Percentiles rank a stretch among this genome's conserved stretches.
These are phyloP conservation scores for Synchytrium microbalum DNA, from an alignment of 371 early-diverging fungal genomes.

Conservation along the genomic window DNA sequence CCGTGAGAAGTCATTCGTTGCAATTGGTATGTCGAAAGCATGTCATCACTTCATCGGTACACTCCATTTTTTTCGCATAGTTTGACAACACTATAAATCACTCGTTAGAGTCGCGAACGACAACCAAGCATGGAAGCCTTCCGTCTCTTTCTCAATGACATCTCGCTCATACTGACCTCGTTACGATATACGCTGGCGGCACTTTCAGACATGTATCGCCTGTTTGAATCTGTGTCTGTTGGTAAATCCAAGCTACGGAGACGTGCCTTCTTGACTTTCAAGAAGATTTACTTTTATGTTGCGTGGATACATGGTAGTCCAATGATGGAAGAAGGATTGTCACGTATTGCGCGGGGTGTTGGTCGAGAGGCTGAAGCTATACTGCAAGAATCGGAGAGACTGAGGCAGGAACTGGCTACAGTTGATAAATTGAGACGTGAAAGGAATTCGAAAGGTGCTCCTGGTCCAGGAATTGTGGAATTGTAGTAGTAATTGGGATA, in stretches of 20 bases:
- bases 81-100: background rate
- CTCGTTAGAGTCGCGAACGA: background rate
- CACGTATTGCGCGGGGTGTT: background rate
- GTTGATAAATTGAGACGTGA: no score
- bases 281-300: background rate
- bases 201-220: slow-evolving; percentile 11
- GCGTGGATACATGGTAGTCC: background rate
- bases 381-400: no score
- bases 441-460: no score
- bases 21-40: slow-evolving; percentile 10
- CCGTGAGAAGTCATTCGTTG: slow-evolving; percentile 5
- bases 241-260: background rate
- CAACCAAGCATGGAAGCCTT: background rate
- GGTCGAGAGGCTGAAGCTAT: no score
- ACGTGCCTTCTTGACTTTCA: background rate
- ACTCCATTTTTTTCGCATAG: background rate
- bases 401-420: no score
- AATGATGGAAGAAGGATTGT: background rate
- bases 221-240: slow-evolving; percentile 3
- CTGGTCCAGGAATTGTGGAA: no score
- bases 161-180: slow-evolving; percentile 6
- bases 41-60: background rate
- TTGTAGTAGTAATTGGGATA: no score
- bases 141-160: slow-evolving; percentile 2
- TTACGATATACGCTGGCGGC: slow-evolving; percentile 8